Base-by-base conservation (phyloP, 106 monocot species). In the Dioscorea alata region DNA sequence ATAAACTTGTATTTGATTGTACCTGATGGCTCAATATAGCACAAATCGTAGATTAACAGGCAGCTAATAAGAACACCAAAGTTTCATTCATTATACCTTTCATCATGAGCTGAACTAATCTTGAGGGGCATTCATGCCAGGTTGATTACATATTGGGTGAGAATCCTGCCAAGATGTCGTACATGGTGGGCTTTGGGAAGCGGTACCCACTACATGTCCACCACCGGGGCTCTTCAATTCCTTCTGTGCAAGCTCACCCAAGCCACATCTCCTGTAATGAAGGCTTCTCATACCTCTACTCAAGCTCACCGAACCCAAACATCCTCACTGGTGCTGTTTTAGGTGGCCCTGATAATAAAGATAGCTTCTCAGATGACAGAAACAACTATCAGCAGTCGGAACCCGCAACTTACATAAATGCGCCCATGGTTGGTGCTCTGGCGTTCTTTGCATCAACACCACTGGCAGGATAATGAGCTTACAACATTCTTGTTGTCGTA, bases 391-490 rank as follows among this genome's bases (percentile, higher is more conserved):
- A 76, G 81, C 86, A 86, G 73, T 71, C 86, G 4, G 90, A 90
- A 57, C 90, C 90, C n/a, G 79, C 89, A 4, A 88, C 88, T 8
- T 89, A 89, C 65, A 85, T 86, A 69, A 90, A 90, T 31, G 90
- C 86, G 5, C 90, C 86, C 12, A 49, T 90, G 23, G 86, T 90
- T 9, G 90, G 90, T 6, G 84, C 81, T n/a, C 80, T 88, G 16
- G 88, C 88, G 8, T 88, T 70, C 81, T 78, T 88, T 17, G 84
- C 88, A 8, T 80, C 57, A 23, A 76, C 76, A 18, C 61, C 64
- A 8, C n/a, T 18, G 22, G 65, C 22, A 13, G 63, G n/a, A 1
- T 54, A 28, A 48, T 21, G 12, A 33, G 33, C 33, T 48, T 42
- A 42, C 42, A 42, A 42, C 6, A 6, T 42, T 42, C 42, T 6